phyloP scores from a whole-genome alignment of 106 monocot species.

The Apostasia ramifera region DNA sequence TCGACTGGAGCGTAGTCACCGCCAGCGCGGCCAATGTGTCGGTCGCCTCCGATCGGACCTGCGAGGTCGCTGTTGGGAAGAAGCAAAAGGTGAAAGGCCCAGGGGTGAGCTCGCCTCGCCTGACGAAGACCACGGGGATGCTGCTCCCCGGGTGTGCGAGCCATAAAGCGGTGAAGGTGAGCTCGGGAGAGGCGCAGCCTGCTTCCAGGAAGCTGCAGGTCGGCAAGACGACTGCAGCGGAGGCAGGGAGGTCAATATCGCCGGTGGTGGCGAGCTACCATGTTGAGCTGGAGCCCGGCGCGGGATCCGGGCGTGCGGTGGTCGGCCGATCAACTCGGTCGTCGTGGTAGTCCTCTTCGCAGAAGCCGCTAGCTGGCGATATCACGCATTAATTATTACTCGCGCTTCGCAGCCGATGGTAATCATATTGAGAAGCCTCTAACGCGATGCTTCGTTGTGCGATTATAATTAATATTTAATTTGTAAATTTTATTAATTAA shows the following conservation, averaged over 20 bases:
- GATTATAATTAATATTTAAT: no score
- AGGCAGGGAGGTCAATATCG: not conserved
- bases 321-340: not conserved
- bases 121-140: not conserved
- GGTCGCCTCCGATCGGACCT: slow-evolving; percentile 15
- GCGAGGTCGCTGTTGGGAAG: not conserved
- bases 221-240: not conserved
- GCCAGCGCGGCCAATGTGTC: slow-evolving; percentile 45
- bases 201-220: not conserved
- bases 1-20: slow-evolving; percentile 62
- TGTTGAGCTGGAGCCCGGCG: not conserved
- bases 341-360: not conserved
- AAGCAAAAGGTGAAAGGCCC: not conserved
- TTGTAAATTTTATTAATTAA: no score
- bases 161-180: not conserved
- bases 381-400: no score
- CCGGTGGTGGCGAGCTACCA: slow-evolving; percentile 1
- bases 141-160: not conserved
- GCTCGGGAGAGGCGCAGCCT: not conserved
- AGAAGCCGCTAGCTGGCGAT: no score
- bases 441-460: no score
- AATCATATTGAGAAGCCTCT: no score
- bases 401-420: no score
- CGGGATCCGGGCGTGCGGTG: not conserved
- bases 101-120: not conserved